Conservation (phyloP, 2,329 filamentous ascomycete genomes). For the Macrophomina phaseolina region DNA sequence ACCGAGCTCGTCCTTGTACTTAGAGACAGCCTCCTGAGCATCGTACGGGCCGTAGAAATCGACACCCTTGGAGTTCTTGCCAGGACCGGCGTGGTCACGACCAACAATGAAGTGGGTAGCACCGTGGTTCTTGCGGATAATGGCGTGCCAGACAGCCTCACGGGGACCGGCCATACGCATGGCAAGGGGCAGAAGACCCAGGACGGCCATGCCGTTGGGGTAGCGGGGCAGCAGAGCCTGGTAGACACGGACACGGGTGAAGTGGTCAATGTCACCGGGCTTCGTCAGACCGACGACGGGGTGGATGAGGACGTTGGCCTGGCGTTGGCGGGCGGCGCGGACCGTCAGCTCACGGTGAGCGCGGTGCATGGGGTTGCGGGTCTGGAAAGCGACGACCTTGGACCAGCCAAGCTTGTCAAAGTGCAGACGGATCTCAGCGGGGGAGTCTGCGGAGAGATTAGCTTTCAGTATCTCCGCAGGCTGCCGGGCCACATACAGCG, state of each 20-base stretch:
- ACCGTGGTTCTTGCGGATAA: conserved; percentile 99
- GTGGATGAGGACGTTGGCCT: conserved; percentile 98
- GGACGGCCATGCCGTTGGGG: conserved; percentile 98
- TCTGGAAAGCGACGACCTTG: conserved; percentile 98
- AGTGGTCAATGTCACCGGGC: conserved; percentile 99
- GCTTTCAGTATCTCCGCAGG: conserved; percentile 17
- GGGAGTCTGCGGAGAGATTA: conserved; percentile 68
- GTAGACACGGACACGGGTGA: conserved; percentile 98
- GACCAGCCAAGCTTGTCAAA: conserved; percentile 99
- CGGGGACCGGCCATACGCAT: conserved; percentile 99
- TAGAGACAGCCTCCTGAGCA: conserved; percentile 93
- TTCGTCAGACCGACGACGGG: conserved; percentile 98
- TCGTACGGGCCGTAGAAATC: conserved; percentile 99
- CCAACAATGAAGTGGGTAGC: conserved; percentile 99
- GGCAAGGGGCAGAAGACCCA: conserved; percentile 91
- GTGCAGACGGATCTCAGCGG: conserved; percentile 90
- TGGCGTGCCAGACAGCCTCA: conserved; percentile 99
- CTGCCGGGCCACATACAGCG: conserved; percentile 66
- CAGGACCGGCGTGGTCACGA: conserved; percentile 95
- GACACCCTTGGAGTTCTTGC: conserved; percentile 95
- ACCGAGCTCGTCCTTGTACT: conserved; percentile 94
- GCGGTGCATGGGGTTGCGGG: conserved; percentile 95
- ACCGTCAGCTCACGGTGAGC: conserved; percentile 98
- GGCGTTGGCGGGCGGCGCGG: conserved; percentile 90
- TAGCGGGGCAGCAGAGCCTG: conserved; percentile 95